phyloP scores from a whole-genome alignment of 2,329 filamentous ascomycete species.

The Diaporthe aspalathi region DNA sequence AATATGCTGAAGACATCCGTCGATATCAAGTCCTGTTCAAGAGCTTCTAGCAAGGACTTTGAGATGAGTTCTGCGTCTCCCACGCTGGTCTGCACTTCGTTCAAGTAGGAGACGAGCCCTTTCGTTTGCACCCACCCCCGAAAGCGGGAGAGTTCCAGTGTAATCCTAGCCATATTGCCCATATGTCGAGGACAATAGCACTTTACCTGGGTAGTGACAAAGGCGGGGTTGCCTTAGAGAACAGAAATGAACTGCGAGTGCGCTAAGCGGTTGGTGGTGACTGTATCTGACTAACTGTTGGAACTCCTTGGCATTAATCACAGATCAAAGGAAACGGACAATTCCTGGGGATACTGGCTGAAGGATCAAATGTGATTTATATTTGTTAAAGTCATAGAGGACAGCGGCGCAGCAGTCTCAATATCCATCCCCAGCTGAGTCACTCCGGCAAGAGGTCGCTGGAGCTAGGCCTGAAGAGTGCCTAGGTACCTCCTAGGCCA shows the following conservation, averaged over 20 bases:
- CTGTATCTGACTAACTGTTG: not conserved
- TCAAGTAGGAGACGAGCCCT: slow-evolving; percentile 6
- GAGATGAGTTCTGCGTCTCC: slow-evolving; percentile 16
- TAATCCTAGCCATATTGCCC: not conserved
- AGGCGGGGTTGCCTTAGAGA: too few relatives aligned
- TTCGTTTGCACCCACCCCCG: not conserved
- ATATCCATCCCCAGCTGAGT: not conserved
- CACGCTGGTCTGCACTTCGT: not conserved
- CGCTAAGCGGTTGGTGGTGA: too few relatives aligned
- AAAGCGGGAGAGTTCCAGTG: slow-evolving; percentile 11
- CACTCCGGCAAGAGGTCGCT: slow-evolving; percentile 10
- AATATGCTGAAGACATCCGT: slow-evolving; percentile 12
- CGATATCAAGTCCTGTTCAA: not conserved
- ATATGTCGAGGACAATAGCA: not conserved
- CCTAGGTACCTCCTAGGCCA: not conserved
- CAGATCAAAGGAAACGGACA: not conserved
- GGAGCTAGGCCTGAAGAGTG: not conserved
- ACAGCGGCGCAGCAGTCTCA: not conserved
- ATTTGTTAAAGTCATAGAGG: not conserved
- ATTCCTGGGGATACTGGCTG: not conserved
- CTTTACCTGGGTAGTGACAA: not conserved
- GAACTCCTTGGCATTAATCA: not conserved
- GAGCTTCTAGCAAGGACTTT: slow-evolving; percentile 12
- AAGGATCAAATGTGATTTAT: not conserved
- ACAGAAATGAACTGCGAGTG: not conserved